Conservation (phyloP, 768 basidiomycete species). For the Lactarius psammicola region DNA sequence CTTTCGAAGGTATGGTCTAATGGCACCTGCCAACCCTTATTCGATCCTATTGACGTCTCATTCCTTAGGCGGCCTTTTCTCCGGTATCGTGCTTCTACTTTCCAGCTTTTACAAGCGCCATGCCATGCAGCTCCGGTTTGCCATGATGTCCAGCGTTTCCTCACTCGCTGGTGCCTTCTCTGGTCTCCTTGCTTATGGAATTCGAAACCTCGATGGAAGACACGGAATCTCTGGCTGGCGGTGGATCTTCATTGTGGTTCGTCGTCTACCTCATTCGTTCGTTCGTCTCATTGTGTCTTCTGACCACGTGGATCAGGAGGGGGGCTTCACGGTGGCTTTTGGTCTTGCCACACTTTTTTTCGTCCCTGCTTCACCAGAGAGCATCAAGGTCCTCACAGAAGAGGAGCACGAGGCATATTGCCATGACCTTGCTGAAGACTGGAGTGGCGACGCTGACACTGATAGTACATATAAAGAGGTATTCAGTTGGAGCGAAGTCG, state of each 20-base stretch:
- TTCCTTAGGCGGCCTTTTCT: constrained; percentile 44
- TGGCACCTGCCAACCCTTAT: neutral
- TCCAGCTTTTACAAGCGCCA: constrained; percentile 33
- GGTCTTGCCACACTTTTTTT: constrained; percentile 52
- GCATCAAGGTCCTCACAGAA: constrained; percentile 49
- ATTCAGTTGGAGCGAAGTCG: constrained; percentile 59
- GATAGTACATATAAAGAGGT: constrained; percentile 43
- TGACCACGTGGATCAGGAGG: constrained; percentile 41
- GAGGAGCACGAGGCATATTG: constrained; percentile 43
- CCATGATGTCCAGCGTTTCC: constrained; percentile 44
- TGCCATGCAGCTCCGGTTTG: constrained; percentile 36
- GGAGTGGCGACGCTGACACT: constrained; percentile 36
- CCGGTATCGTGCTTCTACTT: constrained; percentile 33
- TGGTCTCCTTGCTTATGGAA: constrained; percentile 59
- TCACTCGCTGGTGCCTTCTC: constrained; percentile 58
- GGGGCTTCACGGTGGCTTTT: constrained; percentile 59
- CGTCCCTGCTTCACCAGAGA: constrained; percentile 44
- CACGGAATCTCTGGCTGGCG: constrained; percentile 57
- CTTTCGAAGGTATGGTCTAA: constrained; percentile 49
- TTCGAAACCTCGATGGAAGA: constrained; percentile 53
- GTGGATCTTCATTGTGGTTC: constrained; percentile 63
- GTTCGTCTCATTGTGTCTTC: too few species aligned
- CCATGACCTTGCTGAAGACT: constrained; percentile 39
- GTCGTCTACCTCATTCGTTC: neutral
- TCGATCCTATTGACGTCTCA: neutral